phyloP scores from a whole-genome alignment of 1,284 basidiomycete species.

The Papiliotrema terrestris region DNA sequence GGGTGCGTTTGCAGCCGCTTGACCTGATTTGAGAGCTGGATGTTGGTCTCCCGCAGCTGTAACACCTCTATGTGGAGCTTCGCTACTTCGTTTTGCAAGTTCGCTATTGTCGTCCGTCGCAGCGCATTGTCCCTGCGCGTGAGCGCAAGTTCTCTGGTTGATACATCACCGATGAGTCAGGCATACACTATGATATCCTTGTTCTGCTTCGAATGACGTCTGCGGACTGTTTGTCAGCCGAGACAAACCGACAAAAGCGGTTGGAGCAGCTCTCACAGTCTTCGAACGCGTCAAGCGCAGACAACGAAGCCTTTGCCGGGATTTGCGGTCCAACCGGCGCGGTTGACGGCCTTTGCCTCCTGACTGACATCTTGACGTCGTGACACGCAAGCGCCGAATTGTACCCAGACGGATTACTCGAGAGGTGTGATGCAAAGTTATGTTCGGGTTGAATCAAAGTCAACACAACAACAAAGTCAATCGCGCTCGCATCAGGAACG shows the following conservation, averaged over 20 bases:
- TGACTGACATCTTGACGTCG: neutral
- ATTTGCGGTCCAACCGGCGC: neutral
- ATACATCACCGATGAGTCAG: neutral
- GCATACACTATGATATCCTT: constrained; percentile 37
- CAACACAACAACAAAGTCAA: constrained; percentile 2
- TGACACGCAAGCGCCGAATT: neutral
- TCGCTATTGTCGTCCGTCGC: constrained; percentile 22
- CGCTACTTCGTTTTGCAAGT: constrained; percentile 27
- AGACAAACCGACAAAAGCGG: no score
- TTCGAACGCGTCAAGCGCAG: constrained; percentile 3
- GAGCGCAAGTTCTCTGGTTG: neutral
- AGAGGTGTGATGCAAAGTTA: neutral
- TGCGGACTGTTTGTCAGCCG: constrained; percentile 18
- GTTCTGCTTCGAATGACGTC: constrained; percentile 37
- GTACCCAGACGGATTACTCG: no score
- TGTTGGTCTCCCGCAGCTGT: constrained; percentile 23
- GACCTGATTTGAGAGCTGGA: constrained; percentile 12
- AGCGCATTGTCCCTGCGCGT: constrained; percentile 28
- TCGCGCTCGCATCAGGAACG: neutral
- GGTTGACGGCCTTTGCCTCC: neutral
- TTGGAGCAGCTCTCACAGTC: neutral
- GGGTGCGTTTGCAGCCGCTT: constrained; percentile 21
- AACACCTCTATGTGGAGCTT: constrained; percentile 26
- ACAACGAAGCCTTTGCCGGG: neutral
- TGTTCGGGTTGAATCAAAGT: neutral